Evolutionary conservation across 2,329 filamentous ascomycete species (phyloP), one percentile per base, ranked within the genome.

Genomic region (Pyrenophora tritici-repentis): DNA sequence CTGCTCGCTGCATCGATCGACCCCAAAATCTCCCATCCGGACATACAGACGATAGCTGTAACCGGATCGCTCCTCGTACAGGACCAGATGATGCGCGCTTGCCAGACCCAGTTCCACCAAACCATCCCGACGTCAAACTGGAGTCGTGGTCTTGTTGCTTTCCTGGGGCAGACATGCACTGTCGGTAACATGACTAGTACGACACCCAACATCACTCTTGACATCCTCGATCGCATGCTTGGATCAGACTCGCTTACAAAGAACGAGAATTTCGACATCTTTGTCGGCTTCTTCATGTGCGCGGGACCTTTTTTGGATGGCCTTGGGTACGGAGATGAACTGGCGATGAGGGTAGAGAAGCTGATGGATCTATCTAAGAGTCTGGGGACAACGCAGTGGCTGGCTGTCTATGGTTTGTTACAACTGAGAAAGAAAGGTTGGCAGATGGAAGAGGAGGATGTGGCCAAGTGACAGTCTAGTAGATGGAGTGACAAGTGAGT

Each of bases 301-400:
- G 51, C 35, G 17, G 47, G 47, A 6, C 47, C 52, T 4, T 37
- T 43, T 16, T 31, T 50, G 13, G 43, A 55, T 9, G 13, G 12
- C 8, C 34, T 50, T 16, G 37, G 18, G 3, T 24, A n/a, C 13
- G 10, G 9, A 16, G 37, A 39, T 8, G 7, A 39, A 7, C 10
- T 18, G 31, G 29, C 2, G 7, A 31, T 18, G 17, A 36, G 37
- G 12, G 37, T 14, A 16, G 10, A 31, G 16, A 17, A 17, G 6
- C 13, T 44, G 2, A 12, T 22, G 9, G 34, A 47, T n/a, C 26
- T 14, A 3, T 34, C 24, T 1, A 43, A 29, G 14, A 14, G 6
- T 1, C 26, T 31, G 9, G 13, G 34, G 1, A 40, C 17, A 9
- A 37, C 42, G 10, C 10, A 29, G 13, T 16, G 6, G 3, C 42